Base-by-base conservation (phyloP, 495 filamentous ascomycete genomes). In the Trichocladium antarcticum region DNA sequence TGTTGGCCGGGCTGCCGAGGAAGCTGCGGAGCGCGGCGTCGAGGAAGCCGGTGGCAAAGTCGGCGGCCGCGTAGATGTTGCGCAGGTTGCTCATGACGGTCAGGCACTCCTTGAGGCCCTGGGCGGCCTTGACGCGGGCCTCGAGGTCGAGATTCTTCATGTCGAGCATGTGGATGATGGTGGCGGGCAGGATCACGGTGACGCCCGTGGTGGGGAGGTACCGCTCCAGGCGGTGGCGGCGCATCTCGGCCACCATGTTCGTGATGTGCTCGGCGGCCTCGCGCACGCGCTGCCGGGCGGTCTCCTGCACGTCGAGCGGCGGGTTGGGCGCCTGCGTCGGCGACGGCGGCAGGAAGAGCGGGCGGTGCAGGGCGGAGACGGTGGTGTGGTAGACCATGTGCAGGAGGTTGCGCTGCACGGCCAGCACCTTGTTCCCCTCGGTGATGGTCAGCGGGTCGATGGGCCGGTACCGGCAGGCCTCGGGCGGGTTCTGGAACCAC, bases 381-480 rank as follows among this genome's bases (percentile, higher is more conserved):
- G 88, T 89, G 7, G 87, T 87, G 60, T 83, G 82, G 60, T 90
- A 92, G 20, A 90, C 78, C 85, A 94, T 89, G 62, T 92, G 85
- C 27, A 95, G 69, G 17, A 94, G 71, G 38, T 80, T 81, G 32
- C 83, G 77, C 54, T 92, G 84, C 6, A 92, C 75, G 22, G 82
- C 80, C 28, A 95, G 56, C 16, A 67, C 57, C 12, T 64, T 46
- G 34, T 59, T 56, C 12, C 65, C 69, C 22, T 66, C 61, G 31
- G 55, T 50, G 17, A 72, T 42, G 49, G 82, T 76, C 36, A 66
- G 59, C 8, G 71, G 50, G 1, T 71, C 69, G 17, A 80, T 65
- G 5, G 66, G 59, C 19, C 68, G 60, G 54, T 85, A 84, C 47
- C 77, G 73, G 38, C 82, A 87, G 57, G 78, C 78, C 10, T 73